Conservation (phyloP, 1,139 yeast species). For the Diutina sp. region DNA sequence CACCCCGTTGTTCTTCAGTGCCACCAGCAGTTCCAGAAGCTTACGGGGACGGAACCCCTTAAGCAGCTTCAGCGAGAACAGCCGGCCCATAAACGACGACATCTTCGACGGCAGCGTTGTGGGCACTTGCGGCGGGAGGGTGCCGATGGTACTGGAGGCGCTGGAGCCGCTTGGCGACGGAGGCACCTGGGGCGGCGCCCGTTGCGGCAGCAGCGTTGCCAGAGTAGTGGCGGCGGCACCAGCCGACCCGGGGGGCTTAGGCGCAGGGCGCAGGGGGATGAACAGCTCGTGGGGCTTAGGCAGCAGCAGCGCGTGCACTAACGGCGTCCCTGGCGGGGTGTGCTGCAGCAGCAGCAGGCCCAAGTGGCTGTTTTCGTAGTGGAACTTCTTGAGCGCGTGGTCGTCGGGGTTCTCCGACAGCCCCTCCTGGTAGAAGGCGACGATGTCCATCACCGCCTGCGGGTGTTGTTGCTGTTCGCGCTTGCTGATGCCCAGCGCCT, state of each 20-base stretch:
- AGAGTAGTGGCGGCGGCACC: neutral
- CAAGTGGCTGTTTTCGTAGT: slow-evolving; percentile 8
- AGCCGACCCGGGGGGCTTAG: slow-evolving; percentile 31
- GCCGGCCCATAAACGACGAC: slow-evolving; percentile 15
- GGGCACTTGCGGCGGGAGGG: neutral
- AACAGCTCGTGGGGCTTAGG: slow-evolving; percentile 12
- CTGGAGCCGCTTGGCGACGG: neutral
- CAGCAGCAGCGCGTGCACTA: neutral
- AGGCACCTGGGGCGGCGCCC: neutral
- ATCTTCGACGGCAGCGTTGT: slow-evolving; percentile 8
- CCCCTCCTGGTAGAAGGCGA: slow-evolving; percentile 65
- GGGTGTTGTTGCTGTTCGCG: slow-evolving; percentile 85
- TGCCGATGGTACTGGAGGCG: neutral
- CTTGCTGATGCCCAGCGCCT: slow-evolving; percentile 77
- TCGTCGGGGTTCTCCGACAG: slow-evolving; percentile 44
- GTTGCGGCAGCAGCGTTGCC: neutral
- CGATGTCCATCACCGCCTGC: slow-evolving; percentile 88
- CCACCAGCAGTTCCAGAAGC: slow-evolving; percentile 1
- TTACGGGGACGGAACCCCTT: slow-evolving; percentile 13
- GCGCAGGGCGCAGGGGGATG: slow-evolving; percentile 61
- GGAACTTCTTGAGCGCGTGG: slow-evolving; percentile 65
- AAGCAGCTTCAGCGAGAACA: slow-evolving; percentile 28
- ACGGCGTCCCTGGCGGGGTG: neutral
- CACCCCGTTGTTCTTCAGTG: neutral
- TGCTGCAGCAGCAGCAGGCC: slow-evolving; percentile 1